Evolutionary conservation across 805 yeast genomes (phyloP), one percentile per base, ranked within the genome.

Genomic region (Ogataea nakhonphanomensis): DNA sequence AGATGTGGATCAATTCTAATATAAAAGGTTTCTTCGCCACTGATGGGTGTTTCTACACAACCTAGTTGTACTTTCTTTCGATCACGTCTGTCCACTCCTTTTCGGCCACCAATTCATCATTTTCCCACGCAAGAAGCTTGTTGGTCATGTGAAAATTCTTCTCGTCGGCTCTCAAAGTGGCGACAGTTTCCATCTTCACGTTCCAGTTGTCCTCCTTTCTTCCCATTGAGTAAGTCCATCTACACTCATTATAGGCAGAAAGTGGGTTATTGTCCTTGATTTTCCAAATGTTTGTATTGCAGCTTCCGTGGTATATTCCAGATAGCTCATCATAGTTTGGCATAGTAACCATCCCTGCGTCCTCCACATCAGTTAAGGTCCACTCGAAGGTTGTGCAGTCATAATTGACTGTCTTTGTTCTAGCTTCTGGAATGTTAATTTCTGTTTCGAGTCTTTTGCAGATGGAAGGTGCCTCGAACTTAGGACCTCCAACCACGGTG

Each of bases 41-140:
- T 22, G 91, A 84, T 58, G 90, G 90, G 2, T 82, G 90, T 54
- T 70, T 84, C 43, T 84, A 83, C 55, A 70, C 68, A 26, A n/a
- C 12, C 58, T 59, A 62, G 5, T 57, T 44, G 43, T 54, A 66
- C 17, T 53, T 43, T 53, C 71, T 61, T 15, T 64, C 57, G 41
- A 69, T 65, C 2, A 40, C 44, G 42, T 65, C 61, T 11, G 57
- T 51, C 66, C 69, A 70, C 0, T 37, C 47, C 35, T 64, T 61
- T 17, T 67, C 67, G 28, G 57, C 57, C 10, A 67, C 55, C 27
- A 55, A 33, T 20, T 50, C 43, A 2, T 49, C 63, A 13, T 59
- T 56, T 37, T 70, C 71, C 44, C 44, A 64, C 0, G 71, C 73
- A 23, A 52, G 59, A 17, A 66, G 26, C 32, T 50, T 51, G 37